These are phyloP conservation scores for Penicillium argentinense DNA, from an alignment of 495 filamentous ascomycete species.

Conservation along the genomic window DNA sequence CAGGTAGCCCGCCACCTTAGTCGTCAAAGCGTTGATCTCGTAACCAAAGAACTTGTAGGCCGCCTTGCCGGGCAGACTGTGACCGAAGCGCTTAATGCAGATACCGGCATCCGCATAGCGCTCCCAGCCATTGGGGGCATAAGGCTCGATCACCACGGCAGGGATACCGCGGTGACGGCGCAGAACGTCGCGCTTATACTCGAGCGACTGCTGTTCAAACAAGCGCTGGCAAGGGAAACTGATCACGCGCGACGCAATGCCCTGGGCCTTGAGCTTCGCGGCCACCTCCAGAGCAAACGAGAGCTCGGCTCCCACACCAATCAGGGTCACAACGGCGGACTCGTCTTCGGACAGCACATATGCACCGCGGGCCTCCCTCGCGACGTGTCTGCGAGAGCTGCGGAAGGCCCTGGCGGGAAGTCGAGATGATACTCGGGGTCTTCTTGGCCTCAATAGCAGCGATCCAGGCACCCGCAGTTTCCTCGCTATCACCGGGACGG, in stretches of 20 bases:
- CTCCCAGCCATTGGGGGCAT: conserved; percentile 57
- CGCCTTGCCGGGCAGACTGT: conserved; percentile 49
- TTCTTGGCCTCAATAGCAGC: conserved; percentile 46
- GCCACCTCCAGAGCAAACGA: conserved; percentile 45
- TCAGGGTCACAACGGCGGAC: conserved; percentile 45
- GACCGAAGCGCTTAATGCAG: conserved; percentile 47
- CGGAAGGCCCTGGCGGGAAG: conserved; percentile 45
- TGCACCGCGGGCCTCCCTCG: conserved; percentile 40
- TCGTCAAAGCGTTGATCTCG: conserved; percentile 41
- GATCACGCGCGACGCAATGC: conserved; percentile 48
- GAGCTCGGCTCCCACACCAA: conserved; percentile 50
- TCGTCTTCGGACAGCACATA: conserved; percentile 49
- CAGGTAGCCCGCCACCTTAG: conserved; percentile 46
- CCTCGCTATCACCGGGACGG: conserved; percentile 56
- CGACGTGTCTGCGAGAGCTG: conserved; percentile 42
- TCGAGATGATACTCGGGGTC: conserved; percentile 48
- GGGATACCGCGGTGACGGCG: conserved; percentile 37
- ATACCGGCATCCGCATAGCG: conserved; percentile 56
- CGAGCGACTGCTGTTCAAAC: conserved; percentile 50
- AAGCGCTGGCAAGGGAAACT: conserved; percentile 55
- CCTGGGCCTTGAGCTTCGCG: conserved; percentile 27
- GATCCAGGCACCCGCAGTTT: conserved; percentile 55
- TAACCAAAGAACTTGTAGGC: conserved; percentile 57
- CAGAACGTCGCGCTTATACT: conserved; percentile 47
- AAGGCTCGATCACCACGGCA: conserved; percentile 55